Evolutionary conservation across 1,284 basidiomycete genomes (phyloP).

Genomic region (Irpex sp.): DNA sequence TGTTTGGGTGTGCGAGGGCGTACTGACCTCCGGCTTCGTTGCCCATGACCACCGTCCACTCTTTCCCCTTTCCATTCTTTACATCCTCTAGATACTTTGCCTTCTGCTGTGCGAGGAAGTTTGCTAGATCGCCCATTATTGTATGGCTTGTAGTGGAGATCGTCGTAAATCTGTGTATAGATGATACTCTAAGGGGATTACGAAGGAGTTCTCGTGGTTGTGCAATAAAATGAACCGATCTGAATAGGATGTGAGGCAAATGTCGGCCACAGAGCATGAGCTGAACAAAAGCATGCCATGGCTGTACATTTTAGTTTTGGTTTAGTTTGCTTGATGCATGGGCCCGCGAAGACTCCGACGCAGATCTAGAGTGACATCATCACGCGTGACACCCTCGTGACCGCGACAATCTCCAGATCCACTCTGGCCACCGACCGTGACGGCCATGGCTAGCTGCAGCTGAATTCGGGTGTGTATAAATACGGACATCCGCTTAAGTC

Average conservation of each 20-base stretch:
- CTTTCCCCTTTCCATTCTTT: slow-evolving; percentile 35
- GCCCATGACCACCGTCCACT: slow-evolving; percentile 86
- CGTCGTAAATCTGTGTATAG: background rate
- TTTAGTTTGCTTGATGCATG: no score
- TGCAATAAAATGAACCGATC: background rate
- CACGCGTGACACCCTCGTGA: background rate
- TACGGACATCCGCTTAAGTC: no score
- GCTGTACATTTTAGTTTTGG: background rate
- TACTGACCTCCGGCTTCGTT: slow-evolving; percentile 87
- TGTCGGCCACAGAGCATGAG: background rate
- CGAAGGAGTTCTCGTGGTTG: background rate
- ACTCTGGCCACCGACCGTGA: no score
- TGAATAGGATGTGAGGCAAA: background rate
- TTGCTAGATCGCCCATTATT: background rate
- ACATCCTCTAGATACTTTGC: slow-evolving; percentile 44
- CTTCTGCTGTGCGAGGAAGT: slow-evolving; percentile 38
- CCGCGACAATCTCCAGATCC: background rate
- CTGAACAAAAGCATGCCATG: background rate
- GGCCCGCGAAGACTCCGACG: no score
- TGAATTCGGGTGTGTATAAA: no score
- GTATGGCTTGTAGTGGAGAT: background rate
- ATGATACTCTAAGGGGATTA: background rate
- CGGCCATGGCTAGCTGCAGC: no score
- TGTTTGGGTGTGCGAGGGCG: background rate
- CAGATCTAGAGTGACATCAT: background rate